A percentile compares a stretch with the other conserved stretches of the same genome.
Evolutionary conservation across 148 eudicot species (phyloP).

Genomic region (Silene latifolia): DNA sequence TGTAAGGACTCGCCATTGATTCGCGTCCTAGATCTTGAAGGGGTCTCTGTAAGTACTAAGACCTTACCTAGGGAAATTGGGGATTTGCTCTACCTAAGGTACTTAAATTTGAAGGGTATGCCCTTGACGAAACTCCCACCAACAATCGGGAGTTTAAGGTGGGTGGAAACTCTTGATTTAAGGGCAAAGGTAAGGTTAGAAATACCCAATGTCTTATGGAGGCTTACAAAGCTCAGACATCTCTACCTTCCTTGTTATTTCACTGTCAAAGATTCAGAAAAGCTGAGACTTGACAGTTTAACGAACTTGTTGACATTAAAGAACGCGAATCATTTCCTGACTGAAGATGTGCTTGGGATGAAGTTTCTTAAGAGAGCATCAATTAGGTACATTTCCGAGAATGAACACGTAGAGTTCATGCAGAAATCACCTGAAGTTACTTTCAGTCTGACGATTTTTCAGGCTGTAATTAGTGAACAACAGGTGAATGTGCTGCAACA

Average conservation of each 20-base stretch:
- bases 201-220: conserved; percentile 38
- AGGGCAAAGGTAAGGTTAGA: conserved; percentile 33
- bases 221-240: conserved; percentile 29
- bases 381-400: conserved; percentile 19
- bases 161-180: conserved; percentile 50
- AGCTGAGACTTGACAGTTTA: conserved; percentile 20
- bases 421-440: conserved; percentile 20
- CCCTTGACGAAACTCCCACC: conserved; percentile 24
- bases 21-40: conserved; percentile 33
- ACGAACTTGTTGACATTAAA: conserved; percentile 28
- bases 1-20: conserved; percentile 28
- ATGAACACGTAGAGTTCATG: conserved; percentile 28
- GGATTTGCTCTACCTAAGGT: conserved; percentile 37
- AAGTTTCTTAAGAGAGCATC: conserved; percentile 29
- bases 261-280: conserved; percentile 23
- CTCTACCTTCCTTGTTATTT: conserved; percentile 43
- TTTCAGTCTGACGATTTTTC: conserved; percentile 22
- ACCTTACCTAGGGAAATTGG: conserved; percentile 35
- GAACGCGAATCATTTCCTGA: conserved; percentile 23
- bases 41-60: conserved; percentile 15
- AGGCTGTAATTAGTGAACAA: conserved; percentile 21
- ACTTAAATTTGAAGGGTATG: conserved; percentile 36
- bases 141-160: conserved; percentile 32
- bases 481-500: conserved; percentile 21
- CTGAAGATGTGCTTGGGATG: conserved; percentile 30